Evolutionary conservation across 2,329 filamentous ascomycete genomes (phyloP), one percentile per base, ranked within the genome.

Genomic region (Fusarium xylarioides): DNA sequence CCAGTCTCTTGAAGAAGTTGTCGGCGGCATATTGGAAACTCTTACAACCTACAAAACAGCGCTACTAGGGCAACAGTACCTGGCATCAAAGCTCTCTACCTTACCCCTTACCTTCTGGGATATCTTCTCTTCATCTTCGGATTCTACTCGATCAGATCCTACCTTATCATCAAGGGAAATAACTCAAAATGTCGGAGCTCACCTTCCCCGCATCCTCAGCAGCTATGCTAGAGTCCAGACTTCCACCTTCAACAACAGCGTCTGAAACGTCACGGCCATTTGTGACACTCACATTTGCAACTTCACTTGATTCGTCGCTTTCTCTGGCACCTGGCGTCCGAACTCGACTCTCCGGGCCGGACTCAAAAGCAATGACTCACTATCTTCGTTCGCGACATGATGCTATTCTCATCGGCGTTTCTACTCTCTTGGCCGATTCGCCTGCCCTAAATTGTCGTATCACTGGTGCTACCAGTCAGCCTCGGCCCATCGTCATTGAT

Each of bases 331-430:
- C 94, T 0, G 95, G 95, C 19, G 86, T 90, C n/a, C 93, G 92
- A 74, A 98, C 95, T 5, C 86, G 89, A 1, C 88, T 98, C 19
- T 98, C 95, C 3, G 95, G 95, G 7, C 89, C 92, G 0, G 87
- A 91, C 71, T 94, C 94, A 42, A 97, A 97, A 82, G 89, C 93
- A 59, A 97, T 98, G 94, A 98, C 95, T 1, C 95, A 98, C 82
- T 94, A 93, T 80, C 88, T 98, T 34, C 93, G 95, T 77, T 91
- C 91, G 18, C 89, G 88, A 21, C 95, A 98, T 82, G 90, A 93
- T 71, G 94, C 93, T 43, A 97, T 98, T 74, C 86, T 97, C 30
- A 86, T 98, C 37, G 95, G 95, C 28, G 93, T 92, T 9, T 92
- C 92, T 6, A 98, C 95, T 2, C 93, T 94, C 12, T 85, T 94